phyloP scores from a whole-genome alignment of 1,139 yeast species.

The Candida tropicalis region DNA sequence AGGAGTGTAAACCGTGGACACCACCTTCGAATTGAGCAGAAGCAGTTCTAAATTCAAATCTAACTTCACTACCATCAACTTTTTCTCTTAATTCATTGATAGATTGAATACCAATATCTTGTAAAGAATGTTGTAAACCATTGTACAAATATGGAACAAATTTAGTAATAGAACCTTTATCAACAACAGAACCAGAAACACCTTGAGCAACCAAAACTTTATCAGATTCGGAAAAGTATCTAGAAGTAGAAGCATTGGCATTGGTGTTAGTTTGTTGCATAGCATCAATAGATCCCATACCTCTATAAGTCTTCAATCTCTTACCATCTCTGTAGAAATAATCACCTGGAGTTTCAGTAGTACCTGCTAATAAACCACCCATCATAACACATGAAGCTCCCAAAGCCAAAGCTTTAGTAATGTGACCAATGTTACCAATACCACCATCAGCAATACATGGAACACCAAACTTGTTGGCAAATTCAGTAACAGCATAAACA shows the following conservation, averaged over 20 bases:
- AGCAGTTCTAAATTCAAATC: constrained; percentile 98
- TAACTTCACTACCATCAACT: constrained; percentile 69
- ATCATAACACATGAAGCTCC: constrained; percentile 99
- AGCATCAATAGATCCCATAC: constrained; percentile 99
- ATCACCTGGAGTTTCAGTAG: constrained; percentile 97
- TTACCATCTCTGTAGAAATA: constrained; percentile 98
- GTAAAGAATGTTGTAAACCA: constrained; percentile 98
- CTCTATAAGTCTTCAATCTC: constrained; percentile 96
- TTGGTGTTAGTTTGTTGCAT: constrained; percentile 89
- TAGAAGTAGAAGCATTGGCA: constrained; percentile 96
- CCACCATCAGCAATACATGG: constrained; percentile 99
- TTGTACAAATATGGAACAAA: constrained; percentile 91
- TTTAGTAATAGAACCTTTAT: constrained; percentile 93
- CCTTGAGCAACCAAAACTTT: constrained; percentile 98
- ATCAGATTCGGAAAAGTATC: constrained; percentile 96
- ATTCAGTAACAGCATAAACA: constrained; percentile 83
- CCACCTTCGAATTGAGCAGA: constrained; percentile 99
- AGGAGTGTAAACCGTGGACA: constrained; percentile 93
- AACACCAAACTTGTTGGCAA: constrained; percentile 86
- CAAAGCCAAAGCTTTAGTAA: constrained; percentile 92
- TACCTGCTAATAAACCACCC: constrained; percentile 99
- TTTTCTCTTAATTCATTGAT: constrained; percentile 62
- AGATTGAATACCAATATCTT: constrained; percentile 90
- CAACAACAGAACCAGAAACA: constrained; percentile 95
- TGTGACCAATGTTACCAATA: constrained; percentile 97